Evolutionary conservation across 2,329 filamentous ascomycete species (phyloP), one percentile per base, ranked within the genome.

Genomic region (Helotiales sp.): DNA sequence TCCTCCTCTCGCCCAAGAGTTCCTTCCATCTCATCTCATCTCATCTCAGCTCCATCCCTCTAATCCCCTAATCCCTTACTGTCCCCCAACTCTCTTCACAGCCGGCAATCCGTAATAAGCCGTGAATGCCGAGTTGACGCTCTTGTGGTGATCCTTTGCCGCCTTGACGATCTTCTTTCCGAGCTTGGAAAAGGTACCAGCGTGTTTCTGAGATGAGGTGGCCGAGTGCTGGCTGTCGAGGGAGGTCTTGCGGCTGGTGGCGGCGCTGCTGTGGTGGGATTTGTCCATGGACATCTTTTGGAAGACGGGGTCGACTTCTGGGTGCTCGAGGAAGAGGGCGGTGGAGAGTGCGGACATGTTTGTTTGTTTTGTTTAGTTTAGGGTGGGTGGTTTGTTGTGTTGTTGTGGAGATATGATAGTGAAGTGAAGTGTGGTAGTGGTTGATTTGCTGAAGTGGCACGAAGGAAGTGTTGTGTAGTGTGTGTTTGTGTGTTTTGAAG

Each of bases 321-420:
- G 54, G 54, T 34, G 32, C n/a, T 20, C 13, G 32, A 57, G 54
- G 54, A 57, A 57, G 54, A 57, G 54, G 13, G 54, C 54, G 54
- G 54, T 57, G 54, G 30, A 37, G 54, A 57, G 30, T 11, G 54
- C 54, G 13, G 54, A 57, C 54, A 57, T 57, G n/a, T 40, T 57
- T 57, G 17, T 6, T 24, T 13, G 17, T 20, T 57, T 40, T 37
- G 32, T 37, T 40, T 57, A 3, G 47, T 26, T 50, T 50, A n/a
- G n/a, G n/a, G 40, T 45, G 40, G 8, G 10, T 57, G 10, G 54
- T 57, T 15, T 40, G 7, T 6, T 57, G 52, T 55, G n/a, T n/a
- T n/a, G n/a, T n/a, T n/a, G n/a, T n/a, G n/a, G n/a, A n/a, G n/a
- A n/a, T n/a, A n/a, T n/a, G n/a, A n/a, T n/a, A n/a, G n/a, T n/a